Conservation (phyloP, 805 yeast species). For the Schwanniomyces sp. region DNA sequence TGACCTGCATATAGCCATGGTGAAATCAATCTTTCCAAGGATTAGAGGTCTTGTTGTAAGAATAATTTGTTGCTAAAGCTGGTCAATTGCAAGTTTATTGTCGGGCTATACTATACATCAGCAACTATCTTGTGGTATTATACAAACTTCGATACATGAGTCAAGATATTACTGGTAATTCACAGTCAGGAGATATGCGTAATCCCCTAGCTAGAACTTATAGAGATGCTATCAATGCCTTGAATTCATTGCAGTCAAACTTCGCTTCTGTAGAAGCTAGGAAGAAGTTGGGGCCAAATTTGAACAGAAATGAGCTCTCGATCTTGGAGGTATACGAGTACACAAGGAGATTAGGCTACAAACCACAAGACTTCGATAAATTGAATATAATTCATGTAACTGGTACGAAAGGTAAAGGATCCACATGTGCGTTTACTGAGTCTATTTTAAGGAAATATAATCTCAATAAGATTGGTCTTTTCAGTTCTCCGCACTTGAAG, state of each 20-base stretch:
- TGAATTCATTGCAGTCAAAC: conserved; percentile 88
- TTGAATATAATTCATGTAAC: conserved; percentile 88
- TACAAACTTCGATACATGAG: background rate
- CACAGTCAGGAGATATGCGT: conserved; percentile 8
- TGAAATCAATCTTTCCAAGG: background rate
- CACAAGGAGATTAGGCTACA: conserved; percentile 39
- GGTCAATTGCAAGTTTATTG: background rate
- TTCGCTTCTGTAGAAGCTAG: conserved; percentile 85
- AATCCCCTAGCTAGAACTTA: conserved; percentile 18
- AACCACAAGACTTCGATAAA: conserved; percentile 63
- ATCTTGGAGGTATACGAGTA: conserved; percentile 74
- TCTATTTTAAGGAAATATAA: conserved; percentile 72
- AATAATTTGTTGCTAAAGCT: background rate
- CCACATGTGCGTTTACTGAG: conserved; percentile 92
- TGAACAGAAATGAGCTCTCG: conserved; percentile 59
- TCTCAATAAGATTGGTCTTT: conserved; percentile 77
- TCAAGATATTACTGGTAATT: background rate
- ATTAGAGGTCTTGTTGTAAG: background rate
- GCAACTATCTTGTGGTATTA: background rate
- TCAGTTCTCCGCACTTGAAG: conserved; percentile 93
- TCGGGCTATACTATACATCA: background rate
- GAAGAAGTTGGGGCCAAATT: conserved; percentile 61
- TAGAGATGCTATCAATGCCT: conserved; percentile 78
- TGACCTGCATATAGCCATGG: background rate
- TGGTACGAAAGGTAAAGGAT: conserved; percentile 98